Evolutionary conservation across 2,329 filamentous ascomycete genomes (phyloP), one percentile per base, ranked within the genome.

Genomic region (Juglanconis juglandina): DNA sequence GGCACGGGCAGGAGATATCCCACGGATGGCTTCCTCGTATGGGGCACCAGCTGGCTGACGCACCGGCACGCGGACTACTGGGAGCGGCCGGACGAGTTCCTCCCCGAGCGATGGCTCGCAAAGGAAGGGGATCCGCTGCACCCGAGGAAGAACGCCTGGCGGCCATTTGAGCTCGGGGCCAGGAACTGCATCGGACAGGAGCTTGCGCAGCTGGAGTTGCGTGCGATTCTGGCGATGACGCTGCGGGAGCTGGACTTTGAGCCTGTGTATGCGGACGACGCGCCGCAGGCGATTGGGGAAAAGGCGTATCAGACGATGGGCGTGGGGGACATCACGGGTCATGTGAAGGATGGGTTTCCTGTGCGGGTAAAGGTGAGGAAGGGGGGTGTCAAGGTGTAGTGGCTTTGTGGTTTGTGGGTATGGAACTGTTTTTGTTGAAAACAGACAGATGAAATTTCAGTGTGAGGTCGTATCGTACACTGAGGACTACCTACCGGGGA

Each of bases 91-190:
- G 58, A 68, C 10, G 65, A 67, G 8, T 80, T 80, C 65, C 60
- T 76, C 2, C 78, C 79, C 0, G 76, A 79, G 47, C 72, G 79
- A 7, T 81, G 75, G 70, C 65, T 78, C 13, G 66, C 66, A 33
- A 56, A 24, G 34, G 59, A 61, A 42, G 64, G 62, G 30, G 17
- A 68, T 65, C 50, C 64, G 62, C 46, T 67, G 47, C 59, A 73
- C 61, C 64, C 65, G 68, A 66, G 48, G n/a, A 64, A 55, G 49
- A 62, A 63, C 51, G 71, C 68, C 8, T 77, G 65, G 63, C 66
- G 72, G 7, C 69, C 75, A 0, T 79, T 79, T 58, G 73, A 77
- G 42, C 61, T 68, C 5, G 77, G 76, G 0, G 69, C 71, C 1
- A 63, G 75, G 3, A 67, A 66, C 3, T 78, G 76, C 56, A 68